These are phyloP conservation scores for Ophiocordyceps camponoti-rufipedis DNA, from an alignment of 2,329 filamentous ascomycete species.

Conservation along the genomic window DNA sequence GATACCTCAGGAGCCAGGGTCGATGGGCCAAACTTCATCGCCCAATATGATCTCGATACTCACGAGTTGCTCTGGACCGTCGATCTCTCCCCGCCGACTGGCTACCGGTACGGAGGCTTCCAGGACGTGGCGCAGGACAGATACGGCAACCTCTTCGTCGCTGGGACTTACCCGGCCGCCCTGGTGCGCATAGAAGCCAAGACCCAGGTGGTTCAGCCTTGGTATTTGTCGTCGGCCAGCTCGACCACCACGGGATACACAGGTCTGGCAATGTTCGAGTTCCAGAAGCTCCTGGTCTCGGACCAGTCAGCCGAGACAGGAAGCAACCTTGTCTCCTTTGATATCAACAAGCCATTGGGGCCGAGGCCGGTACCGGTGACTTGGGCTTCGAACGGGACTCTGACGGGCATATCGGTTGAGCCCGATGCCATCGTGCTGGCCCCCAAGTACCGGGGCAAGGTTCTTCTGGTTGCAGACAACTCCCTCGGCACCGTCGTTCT, in stretches of 20 bases:
- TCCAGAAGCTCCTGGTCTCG: constrained; percentile 11
- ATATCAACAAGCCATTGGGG: constrained; percentile 4
- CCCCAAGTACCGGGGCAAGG: constrained; percentile 12
- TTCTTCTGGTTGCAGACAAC: constrained; percentile 15
- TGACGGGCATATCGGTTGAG: neutral
- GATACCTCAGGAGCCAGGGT: constrained; percentile 8
- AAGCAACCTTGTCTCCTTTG: constrained; percentile 17
- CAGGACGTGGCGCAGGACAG: constrained; percentile 20
- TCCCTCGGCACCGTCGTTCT: constrained; percentile 16
- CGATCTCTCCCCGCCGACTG: constrained; percentile 13
- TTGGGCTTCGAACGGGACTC: neutral
- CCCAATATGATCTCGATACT: constrained; percentile 14
- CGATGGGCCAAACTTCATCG: constrained; percentile 17
- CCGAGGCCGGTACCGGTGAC: neutral
- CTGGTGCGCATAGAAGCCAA: constrained; percentile 14
- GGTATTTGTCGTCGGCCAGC: constrained; percentile 4
- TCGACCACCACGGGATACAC: constrained; percentile 3
- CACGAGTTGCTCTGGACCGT: constrained; percentile 12
- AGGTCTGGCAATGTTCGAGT: neutral
- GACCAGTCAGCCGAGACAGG: constrained; percentile 9
- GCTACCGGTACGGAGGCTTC: constrained; percentile 16
- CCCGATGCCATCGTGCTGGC: constrained; percentile 16
- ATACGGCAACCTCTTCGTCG: constrained; percentile 16
- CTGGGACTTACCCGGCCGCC: constrained; percentile 18
- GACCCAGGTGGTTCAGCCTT: constrained; percentile 10